phyloP scores from a whole-genome alignment of 257 asterid genomes.

The Pogostemon cablin region DNA sequence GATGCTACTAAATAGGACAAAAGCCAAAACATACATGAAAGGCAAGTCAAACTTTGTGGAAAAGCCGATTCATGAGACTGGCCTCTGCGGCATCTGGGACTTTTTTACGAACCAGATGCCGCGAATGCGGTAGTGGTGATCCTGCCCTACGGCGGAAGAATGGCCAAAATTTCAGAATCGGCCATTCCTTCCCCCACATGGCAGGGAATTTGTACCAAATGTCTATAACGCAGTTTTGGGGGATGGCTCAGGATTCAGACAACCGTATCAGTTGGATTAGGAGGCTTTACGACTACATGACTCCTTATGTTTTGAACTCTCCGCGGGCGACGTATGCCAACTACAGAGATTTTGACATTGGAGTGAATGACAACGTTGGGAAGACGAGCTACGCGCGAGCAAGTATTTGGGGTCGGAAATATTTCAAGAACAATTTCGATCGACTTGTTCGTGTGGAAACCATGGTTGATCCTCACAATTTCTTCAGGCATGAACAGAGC shows the following conservation, averaged over 20 bases:
- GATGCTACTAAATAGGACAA: constrained; percentile 19
- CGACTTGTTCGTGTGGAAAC: neutral
- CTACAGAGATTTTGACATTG: neutral
- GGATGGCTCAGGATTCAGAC: neutral
- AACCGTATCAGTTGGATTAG: neutral
- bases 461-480: neutral
- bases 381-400: constrained; percentile 1
- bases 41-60: constrained; percentile 18
- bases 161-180: constrained; percentile 29
- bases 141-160: constrained; percentile 25
- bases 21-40: neutral
- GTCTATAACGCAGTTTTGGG: neutral
- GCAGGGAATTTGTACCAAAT: neutral
- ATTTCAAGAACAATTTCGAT: constrained; percentile 1
- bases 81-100: constrained; percentile 13
- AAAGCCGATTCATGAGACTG: neutral
- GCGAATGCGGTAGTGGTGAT: neutral
- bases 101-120: neutral
- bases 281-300: neutral
- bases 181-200: constrained; percentile 11
- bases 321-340: neutral
- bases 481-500: constrained; percentile 10
- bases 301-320: constrained; percentile 4
- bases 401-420: neutral
- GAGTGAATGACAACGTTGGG: neutral